phyloP scores from a whole-genome alignment of 352 stramenopile genomes.

The Heterotrichella gracilis region DNA sequence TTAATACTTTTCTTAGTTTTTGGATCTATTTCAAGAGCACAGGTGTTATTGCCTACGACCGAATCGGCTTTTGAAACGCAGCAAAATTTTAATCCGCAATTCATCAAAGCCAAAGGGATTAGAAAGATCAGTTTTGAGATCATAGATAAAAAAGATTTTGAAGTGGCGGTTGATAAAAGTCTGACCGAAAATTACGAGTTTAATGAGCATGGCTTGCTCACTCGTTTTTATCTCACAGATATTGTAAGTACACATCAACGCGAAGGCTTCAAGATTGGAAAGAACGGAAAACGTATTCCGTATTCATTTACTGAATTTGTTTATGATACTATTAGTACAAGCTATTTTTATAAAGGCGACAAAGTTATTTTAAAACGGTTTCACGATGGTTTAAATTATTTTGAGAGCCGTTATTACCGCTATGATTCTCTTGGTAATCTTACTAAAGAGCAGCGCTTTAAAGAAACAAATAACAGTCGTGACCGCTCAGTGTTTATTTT shows the following conservation, averaged over 20 bases:
- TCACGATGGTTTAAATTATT: slow-evolving; percentile 1
- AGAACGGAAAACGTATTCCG: not conserved
- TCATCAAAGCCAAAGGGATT: not conserved
- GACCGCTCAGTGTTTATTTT: not conserved
- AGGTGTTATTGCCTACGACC: not conserved
- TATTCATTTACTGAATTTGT: not conserved
- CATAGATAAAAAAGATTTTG: not conserved
- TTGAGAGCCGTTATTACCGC: not conserved
- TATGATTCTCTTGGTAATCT: not conserved
- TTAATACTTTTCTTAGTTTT: not conserved
- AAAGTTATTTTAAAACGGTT: not conserved
- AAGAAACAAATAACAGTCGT: slow-evolving; percentile 2
- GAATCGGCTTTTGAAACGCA: not conserved
- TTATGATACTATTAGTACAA: not conserved
- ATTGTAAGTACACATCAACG: not conserved
- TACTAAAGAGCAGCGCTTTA: not conserved
- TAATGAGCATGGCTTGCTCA: not conserved
- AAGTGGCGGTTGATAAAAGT: not conserved
- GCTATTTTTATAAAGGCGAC: not conserved
- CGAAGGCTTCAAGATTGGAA: not conserved
- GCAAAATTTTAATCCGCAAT: not conserved
- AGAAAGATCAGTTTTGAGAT: slow-evolving; percentile 2
- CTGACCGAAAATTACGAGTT: not conserved
- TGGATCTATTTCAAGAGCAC: not conserved
- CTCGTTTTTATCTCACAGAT: not conserved